Evolutionary conservation across 1,284 basidiomycete genomes (phyloP).

Genomic region (Irpex rosettiformis): DNA sequence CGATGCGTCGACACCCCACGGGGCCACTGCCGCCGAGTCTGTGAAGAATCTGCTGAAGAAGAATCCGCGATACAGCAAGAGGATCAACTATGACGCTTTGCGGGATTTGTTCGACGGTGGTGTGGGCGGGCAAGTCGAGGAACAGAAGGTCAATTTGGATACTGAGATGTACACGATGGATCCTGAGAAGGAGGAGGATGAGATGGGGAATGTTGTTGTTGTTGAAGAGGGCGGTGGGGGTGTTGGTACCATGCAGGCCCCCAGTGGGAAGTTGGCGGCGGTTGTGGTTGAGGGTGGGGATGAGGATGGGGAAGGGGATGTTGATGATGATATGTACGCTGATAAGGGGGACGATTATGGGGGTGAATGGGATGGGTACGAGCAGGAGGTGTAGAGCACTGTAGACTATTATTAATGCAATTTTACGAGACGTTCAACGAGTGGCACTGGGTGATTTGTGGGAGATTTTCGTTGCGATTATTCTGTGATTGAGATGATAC

Average conservation of each 20-base stretch:
- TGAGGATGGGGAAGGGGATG: slow-evolving; percentile 24
- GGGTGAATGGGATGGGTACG: slow-evolving; percentile 38
- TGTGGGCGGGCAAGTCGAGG: slow-evolving; percentile 13
- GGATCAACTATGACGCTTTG: slow-evolving; percentile 87
- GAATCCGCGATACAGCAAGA: slow-evolving; percentile 80
- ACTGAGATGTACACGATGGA: slow-evolving; percentile 37
- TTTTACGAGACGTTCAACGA: not conserved
- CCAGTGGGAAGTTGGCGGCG: slow-evolving; percentile 8
- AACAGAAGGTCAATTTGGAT: slow-evolving; percentile 25
- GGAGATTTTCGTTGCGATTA: no score
- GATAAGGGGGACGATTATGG: slow-evolving; percentile 35
- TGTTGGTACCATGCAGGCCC: slow-evolving; percentile 25
- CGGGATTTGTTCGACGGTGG: slow-evolving; percentile 69
- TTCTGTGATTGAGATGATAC: no score
- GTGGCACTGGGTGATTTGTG: not conserved
- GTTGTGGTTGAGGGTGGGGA: slow-evolving; percentile 13
- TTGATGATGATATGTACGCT: slow-evolving; percentile 27
- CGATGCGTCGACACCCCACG: slow-evolving; percentile 70
- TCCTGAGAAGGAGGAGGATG: slow-evolving; percentile 49
- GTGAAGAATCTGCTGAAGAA: slow-evolving; percentile 79
- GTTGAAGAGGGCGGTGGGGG: slow-evolving; percentile 44
- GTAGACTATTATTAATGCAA: slow-evolving; percentile 1
- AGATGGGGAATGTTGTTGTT: slow-evolving; percentile 44
- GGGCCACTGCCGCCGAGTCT: slow-evolving; percentile 75
- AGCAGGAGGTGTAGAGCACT: slow-evolving; percentile 38